Evolutionary conservation across 768 basidiomycete genomes (phyloP).

Genomic region (Pholiota conissans): DNA sequence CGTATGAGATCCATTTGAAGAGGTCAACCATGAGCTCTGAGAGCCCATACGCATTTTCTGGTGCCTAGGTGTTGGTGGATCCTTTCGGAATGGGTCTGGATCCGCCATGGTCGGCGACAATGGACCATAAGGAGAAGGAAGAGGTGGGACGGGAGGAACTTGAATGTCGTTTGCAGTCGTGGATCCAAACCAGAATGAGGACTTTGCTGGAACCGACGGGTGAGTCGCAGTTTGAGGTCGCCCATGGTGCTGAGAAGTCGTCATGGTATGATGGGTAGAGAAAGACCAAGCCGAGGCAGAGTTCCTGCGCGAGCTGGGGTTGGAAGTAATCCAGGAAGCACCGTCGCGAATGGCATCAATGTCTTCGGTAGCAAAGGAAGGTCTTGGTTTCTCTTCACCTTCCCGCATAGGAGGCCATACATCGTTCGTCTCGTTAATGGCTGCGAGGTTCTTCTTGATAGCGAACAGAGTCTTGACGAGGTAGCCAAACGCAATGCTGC

Average conservation of each 20-base stretch:
- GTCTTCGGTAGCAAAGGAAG: conserved; percentile 71
- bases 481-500: conserved; percentile 54
- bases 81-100: conserved; percentile 67
- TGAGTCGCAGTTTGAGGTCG: conserved; percentile 37
- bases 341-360: conserved; percentile 73
- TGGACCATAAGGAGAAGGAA: conserved; percentile 59
- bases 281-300: conserved; percentile 74
- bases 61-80: conserved; percentile 37
- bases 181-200: conserved; percentile 63
- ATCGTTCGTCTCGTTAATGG: conserved; percentile 50
- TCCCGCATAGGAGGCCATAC: conserved; percentile 61
- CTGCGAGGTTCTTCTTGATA: conserved; percentile 64
- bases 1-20: conserved; percentile 54
- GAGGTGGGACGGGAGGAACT: conserved; percentile 69
- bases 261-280: conserved; percentile 59
- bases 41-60: conserved; percentile 57
- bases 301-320: conserved; percentile 52
- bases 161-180: conserved; percentile 42
- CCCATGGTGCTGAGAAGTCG: conserved; percentile 37
- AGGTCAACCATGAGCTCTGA: conserved; percentile 75
- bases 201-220: conserved; percentile 51
- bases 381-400: conserved; percentile 53
- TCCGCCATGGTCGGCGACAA: conserved; percentile 46
- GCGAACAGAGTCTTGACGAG: conserved; percentile 62
- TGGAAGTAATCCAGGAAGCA: conserved; percentile 80